Percentiles rank a stretch among this genome's conserved stretches.
Conservation (phyloP, 1,284 basidiomycete species). For the Melanopsichium pennsylvanicum region DNA sequence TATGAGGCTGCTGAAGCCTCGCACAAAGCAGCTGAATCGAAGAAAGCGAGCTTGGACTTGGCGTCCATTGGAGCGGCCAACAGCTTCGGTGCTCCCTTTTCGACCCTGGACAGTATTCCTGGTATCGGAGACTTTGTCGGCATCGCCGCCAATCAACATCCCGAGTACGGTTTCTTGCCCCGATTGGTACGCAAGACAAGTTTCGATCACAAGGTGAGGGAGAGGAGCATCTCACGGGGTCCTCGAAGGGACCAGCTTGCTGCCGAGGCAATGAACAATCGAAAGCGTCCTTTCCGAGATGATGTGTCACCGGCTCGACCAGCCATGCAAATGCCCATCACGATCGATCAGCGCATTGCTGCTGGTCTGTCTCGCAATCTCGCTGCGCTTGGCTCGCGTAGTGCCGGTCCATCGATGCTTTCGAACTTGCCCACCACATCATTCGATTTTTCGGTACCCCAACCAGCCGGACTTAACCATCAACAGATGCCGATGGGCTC, state of each 20-base stretch:
- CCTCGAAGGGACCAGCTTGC: constrained; percentile 42
- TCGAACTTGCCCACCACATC: constrained; percentile 47
- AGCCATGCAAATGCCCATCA: constrained; percentile 47
- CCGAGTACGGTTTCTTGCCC: constrained; percentile 64
- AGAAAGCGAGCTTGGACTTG: constrained; percentile 51
- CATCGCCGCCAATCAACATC: constrained; percentile 62
- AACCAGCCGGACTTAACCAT: constrained; percentile 12
- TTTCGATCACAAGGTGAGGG: constrained; percentile 64
- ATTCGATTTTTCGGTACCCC: constrained; percentile 57
- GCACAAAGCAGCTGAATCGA: constrained; percentile 17
- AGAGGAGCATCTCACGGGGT: constrained; percentile 58
- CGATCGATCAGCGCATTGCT: constrained; percentile 61
- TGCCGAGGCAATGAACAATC: constrained; percentile 42
- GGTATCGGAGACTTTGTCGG: constrained; percentile 63
- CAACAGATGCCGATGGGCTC: constrained; percentile 19
- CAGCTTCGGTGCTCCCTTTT: constrained; percentile 51
- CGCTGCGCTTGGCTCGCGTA: constrained; percentile 46
- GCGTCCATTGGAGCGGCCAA: constrained; percentile 58
- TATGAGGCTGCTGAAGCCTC: constrained; percentile 19
- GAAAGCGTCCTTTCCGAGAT: constrained; percentile 59
- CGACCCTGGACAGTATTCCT: constrained; percentile 60
- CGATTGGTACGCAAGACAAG: constrained; percentile 64
- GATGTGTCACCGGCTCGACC: constrained; percentile 58
- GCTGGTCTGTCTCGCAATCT: constrained; percentile 61
- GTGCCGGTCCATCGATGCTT: constrained; percentile 20